Conservation (phyloP, 1,284 basidiomycete species). For the Melampsora americana region DNA sequence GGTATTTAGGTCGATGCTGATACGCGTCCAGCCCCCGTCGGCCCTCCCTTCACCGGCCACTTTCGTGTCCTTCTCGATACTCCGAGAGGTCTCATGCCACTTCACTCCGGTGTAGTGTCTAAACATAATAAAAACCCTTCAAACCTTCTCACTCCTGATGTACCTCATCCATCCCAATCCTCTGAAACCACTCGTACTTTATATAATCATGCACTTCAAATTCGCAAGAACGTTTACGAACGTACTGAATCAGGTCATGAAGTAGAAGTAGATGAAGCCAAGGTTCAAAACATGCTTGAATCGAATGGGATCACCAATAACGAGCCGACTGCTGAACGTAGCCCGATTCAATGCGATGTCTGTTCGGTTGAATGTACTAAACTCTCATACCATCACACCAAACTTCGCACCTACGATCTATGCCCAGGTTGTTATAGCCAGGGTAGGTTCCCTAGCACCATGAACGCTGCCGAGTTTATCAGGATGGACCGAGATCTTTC, state of each 20-base stretch:
- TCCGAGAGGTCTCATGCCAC: constrained; percentile 87
- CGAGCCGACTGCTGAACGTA: constrained; percentile 39
- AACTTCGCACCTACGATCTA: constrained; percentile 83
- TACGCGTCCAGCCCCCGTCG: constrained; percentile 84
- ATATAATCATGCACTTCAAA: constrained; percentile 60
- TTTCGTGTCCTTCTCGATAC: constrained; percentile 97
- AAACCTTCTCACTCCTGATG: constrained; percentile 56
- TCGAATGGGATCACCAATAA: constrained; percentile 14
- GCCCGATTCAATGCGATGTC: constrained; percentile 26
- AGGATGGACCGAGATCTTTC: constrained; percentile 64
- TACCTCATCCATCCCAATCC: constrained; percentile 15
- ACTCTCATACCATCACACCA: constrained; percentile 82
- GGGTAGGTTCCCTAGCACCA: constrained; percentile 88
- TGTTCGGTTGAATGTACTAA: constrained; percentile 64
- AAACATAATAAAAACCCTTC: constrained; percentile 54
- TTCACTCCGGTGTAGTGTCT: constrained; percentile 70
- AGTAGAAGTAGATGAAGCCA: constrained; percentile 50
- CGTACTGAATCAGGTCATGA: constrained; percentile 61
- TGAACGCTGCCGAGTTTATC: constrained; percentile 98
- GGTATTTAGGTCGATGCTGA: constrained; percentile 86
- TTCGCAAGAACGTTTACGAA: constrained; percentile 81
- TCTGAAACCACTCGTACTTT: constrained; percentile 50
- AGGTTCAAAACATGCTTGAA: constrained; percentile 41
- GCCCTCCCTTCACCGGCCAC: constrained; percentile 96
- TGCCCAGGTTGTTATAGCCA: constrained; percentile 90